Evolutionary conservation across 2,329 filamentous ascomycete genomes (phyloP).

Genomic region (Trematosphaeria pertusa): DNA sequence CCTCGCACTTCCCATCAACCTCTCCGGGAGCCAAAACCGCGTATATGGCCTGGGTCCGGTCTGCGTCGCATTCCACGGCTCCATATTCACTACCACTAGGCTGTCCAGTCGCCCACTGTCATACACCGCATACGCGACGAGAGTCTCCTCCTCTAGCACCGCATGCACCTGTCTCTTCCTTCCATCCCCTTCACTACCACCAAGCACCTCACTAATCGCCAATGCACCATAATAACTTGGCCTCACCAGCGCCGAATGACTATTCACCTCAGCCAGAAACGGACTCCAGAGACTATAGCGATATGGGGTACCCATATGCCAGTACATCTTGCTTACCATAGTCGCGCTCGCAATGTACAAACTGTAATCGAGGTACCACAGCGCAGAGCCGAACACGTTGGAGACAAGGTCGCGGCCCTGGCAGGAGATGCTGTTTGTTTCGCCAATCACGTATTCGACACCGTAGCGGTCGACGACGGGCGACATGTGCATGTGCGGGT

Average conservation of each 20-base stretch:
- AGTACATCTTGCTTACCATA: slow-evolving; percentile 64
- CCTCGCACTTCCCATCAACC: slow-evolving; percentile 8
- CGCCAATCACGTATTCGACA: slow-evolving; percentile 64
- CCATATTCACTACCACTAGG: slow-evolving; percentile 24
- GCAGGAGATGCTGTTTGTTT: slow-evolving; percentile 69
- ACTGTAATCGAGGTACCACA: slow-evolving; percentile 70
- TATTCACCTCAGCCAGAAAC: slow-evolving; percentile 64
- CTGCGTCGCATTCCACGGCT: slow-evolving; percentile 18
- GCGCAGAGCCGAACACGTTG: slow-evolving; percentile 69
- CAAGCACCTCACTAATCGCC: slow-evolving; percentile 63
- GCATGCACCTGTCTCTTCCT: slow-evolving; percentile 29
- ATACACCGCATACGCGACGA: slow-evolving; percentile 23
- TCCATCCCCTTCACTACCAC: too few relatives aligned
- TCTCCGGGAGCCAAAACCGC: slow-evolving; percentile 12
- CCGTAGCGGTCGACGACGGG: slow-evolving; percentile 48
- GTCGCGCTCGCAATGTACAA: slow-evolving; percentile 61
- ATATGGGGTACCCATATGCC: slow-evolving; percentile 71
- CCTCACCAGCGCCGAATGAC: slow-evolving; percentile 62
- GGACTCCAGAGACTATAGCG: slow-evolving; percentile 67
- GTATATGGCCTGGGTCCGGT: slow-evolving; percentile 8
- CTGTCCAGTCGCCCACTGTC: slow-evolving; percentile 9
- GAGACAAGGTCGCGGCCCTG: slow-evolving; percentile 68
- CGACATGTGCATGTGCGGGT: slow-evolving; percentile 57
- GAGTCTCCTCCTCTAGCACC: slow-evolving; percentile 12
- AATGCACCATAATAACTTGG: slow-evolving; percentile 66